Evolutionary conservation across 306 rosid species (phyloP), one percentile per base, ranked within the genome.

Genomic region (Lagenaria siceraria): DNA sequence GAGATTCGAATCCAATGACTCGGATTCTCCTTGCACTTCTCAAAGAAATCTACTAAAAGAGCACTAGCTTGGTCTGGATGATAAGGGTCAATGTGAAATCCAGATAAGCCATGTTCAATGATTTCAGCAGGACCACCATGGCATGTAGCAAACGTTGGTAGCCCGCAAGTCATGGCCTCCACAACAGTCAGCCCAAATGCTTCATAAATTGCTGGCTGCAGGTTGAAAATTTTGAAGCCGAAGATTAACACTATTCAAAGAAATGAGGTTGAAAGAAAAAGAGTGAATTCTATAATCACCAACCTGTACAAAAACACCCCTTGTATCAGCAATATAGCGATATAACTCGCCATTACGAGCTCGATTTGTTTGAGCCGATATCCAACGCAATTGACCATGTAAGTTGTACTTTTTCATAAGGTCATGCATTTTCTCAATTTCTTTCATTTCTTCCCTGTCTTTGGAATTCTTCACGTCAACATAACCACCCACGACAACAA

Each of bases 71-170:
- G 86, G 77, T 89, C 92, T 6, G 99, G 91, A 77, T 95, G 97
- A 82, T 95, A 90, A 78, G 99, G 99, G 83, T 92, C 97, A 10
- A 95, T 89, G 79, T 95, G 96, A 82, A 90, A 90, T 74, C 99
- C 99, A 3, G 97, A 95, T 71, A 85, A 33, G 64, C 96, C 96
- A 5, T 92, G 86, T 84, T 92, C 97, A 18, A 95, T 95, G 69
- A 95, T 95, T 87, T 95, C 97, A 10, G 99, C 97, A 69, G 97
- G 99, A 78, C 99, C 97, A 79, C 97, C 97, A 77, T 95, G 96
- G 87, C 82, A 49, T 33, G 97, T 95, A 82, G 99, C 97, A 81
- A 95, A 90, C 46, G 92, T 90, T 1, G 99, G 99, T 54, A 92
- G 97, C 43, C 93, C 97, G 86, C 92, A 85, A 35, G 91, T 92